Conservation (phyloP, 495 filamentous ascomycete genomes). For the Patellaria atrata region DNA sequence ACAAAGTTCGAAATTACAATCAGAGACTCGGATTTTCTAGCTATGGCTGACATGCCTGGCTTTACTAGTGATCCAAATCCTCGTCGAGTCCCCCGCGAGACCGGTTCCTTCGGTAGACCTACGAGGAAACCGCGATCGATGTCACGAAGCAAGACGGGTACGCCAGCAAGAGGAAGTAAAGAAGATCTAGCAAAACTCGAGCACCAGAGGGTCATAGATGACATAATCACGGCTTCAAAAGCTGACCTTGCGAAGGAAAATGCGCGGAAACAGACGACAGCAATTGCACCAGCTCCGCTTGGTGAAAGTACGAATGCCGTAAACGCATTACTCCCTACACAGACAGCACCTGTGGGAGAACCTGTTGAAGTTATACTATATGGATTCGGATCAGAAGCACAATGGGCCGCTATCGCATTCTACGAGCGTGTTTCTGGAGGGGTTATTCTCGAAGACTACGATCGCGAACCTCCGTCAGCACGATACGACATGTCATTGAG, state of each 20-base stretch:
- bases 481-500: constrained; percentile 47
- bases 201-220: constrained; percentile 18
- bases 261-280: constrained; percentile 9
- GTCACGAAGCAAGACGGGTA: constrained; percentile 43
- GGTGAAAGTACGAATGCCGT: constrained; percentile 12
- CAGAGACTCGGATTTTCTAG: background rate
- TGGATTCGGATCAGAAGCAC: constrained; percentile 57
- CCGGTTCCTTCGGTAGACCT: constrained; percentile 46
- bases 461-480: constrained; percentile 51
- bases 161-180: constrained; percentile 35
- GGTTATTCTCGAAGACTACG: constrained; percentile 80
- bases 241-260: constrained; percentile 6
- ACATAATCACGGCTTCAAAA: constrained; percentile 16
- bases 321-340: constrained; percentile 8
- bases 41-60: constrained; percentile 1
- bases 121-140: constrained; percentile 33
- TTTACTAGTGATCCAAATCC: constrained; percentile 26
- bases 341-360: constrained; percentile 28
- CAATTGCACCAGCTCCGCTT: constrained; percentile 22
- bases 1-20: background rate
- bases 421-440: constrained; percentile 63
- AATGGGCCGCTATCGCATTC: constrained; percentile 74
- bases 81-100: constrained; percentile 42
- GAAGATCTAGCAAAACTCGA: constrained; percentile 42
- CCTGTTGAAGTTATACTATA: constrained; percentile 74